A percentile compares a stretch with the other conserved stretches of the same genome.
Conservation (phyloP, 1,139 yeast species). For the Debaryomyces nepalensis region DNA sequence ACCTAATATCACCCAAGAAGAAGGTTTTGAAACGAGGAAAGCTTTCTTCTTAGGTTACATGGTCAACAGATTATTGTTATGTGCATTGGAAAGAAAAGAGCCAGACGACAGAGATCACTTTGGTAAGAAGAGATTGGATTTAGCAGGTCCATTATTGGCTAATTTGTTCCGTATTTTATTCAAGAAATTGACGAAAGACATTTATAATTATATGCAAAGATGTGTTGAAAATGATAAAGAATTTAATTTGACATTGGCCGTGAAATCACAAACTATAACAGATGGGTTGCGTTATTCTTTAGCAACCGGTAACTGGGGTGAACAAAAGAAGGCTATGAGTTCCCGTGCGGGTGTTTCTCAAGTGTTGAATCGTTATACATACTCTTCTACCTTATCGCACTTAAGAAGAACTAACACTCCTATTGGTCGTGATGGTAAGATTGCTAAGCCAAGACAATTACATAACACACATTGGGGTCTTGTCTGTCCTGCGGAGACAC, state of each 20-base stretch:
- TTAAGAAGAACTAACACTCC: slow-evolving; percentile 98
- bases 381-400: slow-evolving; percentile 95
- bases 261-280: slow-evolving; percentile 94
- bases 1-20: slow-evolving; percentile 97
- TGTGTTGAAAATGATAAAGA: slow-evolving; percentile 98
- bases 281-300: slow-evolving; percentile 96
- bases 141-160: slow-evolving; percentile 97
- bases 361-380: slow-evolving; percentile 96
- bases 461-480: slow-evolving; percentile 99
- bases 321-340: slow-evolving; percentile 98
- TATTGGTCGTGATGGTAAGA: slow-evolving; percentile 97
- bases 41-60: slow-evolving; percentile 97
- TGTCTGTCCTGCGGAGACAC: slow-evolving; percentile 99
- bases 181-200: slow-evolving; percentile 92
- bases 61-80: slow-evolving; percentile 90
- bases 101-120: slow-evolving; percentile 99
- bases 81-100: slow-evolving; percentile 96
- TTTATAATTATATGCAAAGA: slow-evolving; percentile 97
- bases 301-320: slow-evolving; percentile 99
- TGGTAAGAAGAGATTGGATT: slow-evolving; percentile 96
- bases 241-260: slow-evolving; percentile 94
- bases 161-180: slow-evolving; percentile 92
- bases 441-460: slow-evolving; percentile 97
- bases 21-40: slow-evolving; percentile 95
- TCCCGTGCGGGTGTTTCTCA: slow-evolving; percentile 99